A percentile compares a stretch with the other conserved stretches of the same genome.
Evolutionary conservation across 148 eudicot species (phyloP).

Genomic region (Fagopyrum tataricum): DNA sequence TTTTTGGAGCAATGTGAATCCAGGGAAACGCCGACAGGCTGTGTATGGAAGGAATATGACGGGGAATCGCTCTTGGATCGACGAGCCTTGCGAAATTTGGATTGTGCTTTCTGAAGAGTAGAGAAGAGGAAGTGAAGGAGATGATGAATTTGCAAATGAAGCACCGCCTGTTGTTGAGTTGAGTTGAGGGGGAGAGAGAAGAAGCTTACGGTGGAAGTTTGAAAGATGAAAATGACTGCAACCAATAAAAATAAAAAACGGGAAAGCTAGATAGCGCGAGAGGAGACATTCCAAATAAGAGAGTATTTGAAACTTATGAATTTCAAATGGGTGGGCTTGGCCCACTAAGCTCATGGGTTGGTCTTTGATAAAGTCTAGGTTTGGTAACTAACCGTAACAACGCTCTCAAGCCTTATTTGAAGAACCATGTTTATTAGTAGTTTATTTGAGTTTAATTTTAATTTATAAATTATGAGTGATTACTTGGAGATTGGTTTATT

Average conservation of each 20-base stretch:
- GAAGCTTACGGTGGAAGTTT: conserved; percentile 2
- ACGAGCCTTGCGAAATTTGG: background rate
- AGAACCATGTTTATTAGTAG: no score
- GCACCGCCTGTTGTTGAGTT: background rate
- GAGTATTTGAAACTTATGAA: background rate
- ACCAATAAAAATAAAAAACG: background rate
- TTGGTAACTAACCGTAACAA: no score
- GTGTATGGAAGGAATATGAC: no score
- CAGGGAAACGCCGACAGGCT: background rate
- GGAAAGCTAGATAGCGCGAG: background rate
- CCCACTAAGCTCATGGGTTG: background rate
- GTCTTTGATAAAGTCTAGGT: no score
- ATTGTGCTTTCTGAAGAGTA: background rate
- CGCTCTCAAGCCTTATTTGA: no score
- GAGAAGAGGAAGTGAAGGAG: background rate
- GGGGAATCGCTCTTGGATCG: background rate
- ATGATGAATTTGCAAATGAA: background rate
- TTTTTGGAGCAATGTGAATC: background rate
- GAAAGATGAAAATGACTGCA: background rate
- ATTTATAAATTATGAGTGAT: no score
- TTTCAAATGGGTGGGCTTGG: background rate
- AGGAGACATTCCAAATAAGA: background rate
- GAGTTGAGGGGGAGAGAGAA: background rate
- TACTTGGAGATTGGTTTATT: no score
- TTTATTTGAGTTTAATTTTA: no score